Evolutionary conservation across 257 asterid species (phyloP).

Genomic region (Solanum tacnaense): DNA sequence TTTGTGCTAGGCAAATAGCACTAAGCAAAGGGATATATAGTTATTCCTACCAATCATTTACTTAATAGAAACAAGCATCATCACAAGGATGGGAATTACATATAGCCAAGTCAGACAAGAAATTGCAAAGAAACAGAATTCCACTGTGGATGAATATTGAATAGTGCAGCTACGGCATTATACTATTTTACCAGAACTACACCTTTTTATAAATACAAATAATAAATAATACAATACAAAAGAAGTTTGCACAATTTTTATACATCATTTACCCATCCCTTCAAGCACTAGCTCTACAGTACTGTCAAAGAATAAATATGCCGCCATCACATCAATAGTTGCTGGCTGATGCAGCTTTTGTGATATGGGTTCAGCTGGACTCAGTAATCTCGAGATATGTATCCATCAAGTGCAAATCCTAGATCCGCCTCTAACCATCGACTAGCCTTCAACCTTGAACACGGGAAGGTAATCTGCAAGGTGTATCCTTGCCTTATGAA

Average conservation of each 20-base stretch:
- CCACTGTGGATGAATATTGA: not conserved
- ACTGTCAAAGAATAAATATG: not conserved
- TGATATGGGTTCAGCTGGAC: not conserved
- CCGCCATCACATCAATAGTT: not conserved
- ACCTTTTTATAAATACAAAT: not conserved
- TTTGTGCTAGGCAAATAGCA: not conserved
- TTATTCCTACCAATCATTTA: not conserved
- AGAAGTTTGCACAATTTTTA: not conserved
- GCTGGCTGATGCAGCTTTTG: not conserved
- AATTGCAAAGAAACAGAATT: not conserved
- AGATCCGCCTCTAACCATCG: not conserved
- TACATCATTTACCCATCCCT: not conserved
- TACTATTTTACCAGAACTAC: not conserved
- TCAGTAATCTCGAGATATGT: not conserved
- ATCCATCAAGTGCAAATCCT: not conserved
- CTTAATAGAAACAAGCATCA: not conserved
- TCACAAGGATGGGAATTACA: not conserved
- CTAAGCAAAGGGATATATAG: not conserved
- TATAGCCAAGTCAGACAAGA: not conserved
- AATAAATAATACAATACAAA: not conserved
- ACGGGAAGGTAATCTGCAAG: not conserved
- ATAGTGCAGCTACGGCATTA: not conserved
- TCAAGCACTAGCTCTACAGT: not conserved
- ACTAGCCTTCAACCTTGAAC: not conserved
- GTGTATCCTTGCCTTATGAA: not conserved